A percentile compares a stretch with the other conserved stretches of the same genome.
phyloP scores from a whole-genome alignment of 2,329 filamentous ascomycete species.

The Claviceps arundinis region DNA sequence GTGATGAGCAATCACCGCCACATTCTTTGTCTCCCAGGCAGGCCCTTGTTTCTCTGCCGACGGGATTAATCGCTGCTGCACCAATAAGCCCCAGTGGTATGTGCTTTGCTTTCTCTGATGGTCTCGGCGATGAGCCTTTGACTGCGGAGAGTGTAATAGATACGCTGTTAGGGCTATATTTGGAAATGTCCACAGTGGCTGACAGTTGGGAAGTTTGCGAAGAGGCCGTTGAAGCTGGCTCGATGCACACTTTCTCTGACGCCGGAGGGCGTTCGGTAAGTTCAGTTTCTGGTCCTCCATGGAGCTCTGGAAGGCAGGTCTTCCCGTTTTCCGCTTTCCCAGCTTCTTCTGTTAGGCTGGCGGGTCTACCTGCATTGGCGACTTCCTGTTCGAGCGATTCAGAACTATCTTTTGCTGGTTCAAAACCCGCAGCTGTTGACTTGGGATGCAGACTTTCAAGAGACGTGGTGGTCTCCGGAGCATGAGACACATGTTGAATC shows the following conservation, averaged over 20 bases:
- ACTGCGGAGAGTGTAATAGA: neutral
- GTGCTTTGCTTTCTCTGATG: neutral
- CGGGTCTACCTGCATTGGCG: neutral
- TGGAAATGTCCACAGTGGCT: neutral
- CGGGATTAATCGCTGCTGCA: neutral
- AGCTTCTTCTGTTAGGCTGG: neutral
- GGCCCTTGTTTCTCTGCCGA: neutral
- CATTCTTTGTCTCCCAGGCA: neutral
- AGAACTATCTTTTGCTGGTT: neutral
- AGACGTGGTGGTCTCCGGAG: neutral
- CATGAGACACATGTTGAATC: neutral
- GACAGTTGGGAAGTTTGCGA: neutral
- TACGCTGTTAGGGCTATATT: neutral
- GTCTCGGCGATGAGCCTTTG: neutral
- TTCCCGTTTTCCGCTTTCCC: neutral
- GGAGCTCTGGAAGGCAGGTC: neutral
- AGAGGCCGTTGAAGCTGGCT: neutral
- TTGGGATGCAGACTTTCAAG: neutral
- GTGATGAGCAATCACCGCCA: neutral
- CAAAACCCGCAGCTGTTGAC: neutral
- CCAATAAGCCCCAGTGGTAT: conserved; percentile 1
- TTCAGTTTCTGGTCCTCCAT: neutral
- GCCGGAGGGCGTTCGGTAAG: neutral
- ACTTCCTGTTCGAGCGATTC: neutral
- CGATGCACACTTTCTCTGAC: neutral